phyloP scores from a whole-genome alignment of 2,329 filamentous ascomycete species.

The Colletotrichum ledebouriae region DNA sequence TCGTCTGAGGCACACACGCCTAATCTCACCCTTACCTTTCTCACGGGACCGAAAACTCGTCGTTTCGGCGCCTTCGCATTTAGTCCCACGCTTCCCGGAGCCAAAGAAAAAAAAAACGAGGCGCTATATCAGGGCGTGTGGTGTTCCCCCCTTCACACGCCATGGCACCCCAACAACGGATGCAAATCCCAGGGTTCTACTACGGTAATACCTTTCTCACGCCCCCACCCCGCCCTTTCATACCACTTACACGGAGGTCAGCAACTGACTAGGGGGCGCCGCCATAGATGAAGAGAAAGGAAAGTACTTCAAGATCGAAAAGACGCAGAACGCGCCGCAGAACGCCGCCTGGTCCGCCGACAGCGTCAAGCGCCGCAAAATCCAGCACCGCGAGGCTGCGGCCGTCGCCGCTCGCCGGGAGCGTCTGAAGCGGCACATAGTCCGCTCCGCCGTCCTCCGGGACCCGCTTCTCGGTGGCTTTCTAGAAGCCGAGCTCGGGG shows the following conservation, averaged over 20 bases:
- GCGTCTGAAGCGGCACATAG: constrained; percentile 55
- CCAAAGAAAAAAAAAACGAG: background rate
- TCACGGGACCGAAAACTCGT: background rate
- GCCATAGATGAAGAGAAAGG: constrained; percentile 66
- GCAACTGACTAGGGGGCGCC: background rate
- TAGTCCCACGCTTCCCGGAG: constrained; percentile 8
- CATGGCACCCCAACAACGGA: constrained; percentile 41
- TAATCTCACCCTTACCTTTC: background rate
- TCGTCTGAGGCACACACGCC: background rate
- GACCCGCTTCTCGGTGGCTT: constrained; percentile 52
- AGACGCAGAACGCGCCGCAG: constrained; percentile 64
- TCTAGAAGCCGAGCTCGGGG: constrained; percentile 53
- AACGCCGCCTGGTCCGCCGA: constrained; percentile 68
- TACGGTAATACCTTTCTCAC: constrained; percentile 58
- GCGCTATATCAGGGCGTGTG: background rate
- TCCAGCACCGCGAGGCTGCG: constrained; percentile 56
- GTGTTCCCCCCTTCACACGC: background rate
- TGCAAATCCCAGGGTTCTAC: constrained; percentile 66
- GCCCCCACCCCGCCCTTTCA: background rate
- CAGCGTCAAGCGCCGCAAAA: constrained; percentile 68
- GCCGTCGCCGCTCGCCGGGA: constrained; percentile 47
- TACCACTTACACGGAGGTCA: background rate
- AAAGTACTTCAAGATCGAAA: constrained; percentile 78
- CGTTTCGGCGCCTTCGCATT: no score
- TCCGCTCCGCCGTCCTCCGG: constrained; percentile 50